phyloP scores from a whole-genome alignment of 2,329 filamentous ascomycete genomes.

The Passalora sequoiae region DNA sequence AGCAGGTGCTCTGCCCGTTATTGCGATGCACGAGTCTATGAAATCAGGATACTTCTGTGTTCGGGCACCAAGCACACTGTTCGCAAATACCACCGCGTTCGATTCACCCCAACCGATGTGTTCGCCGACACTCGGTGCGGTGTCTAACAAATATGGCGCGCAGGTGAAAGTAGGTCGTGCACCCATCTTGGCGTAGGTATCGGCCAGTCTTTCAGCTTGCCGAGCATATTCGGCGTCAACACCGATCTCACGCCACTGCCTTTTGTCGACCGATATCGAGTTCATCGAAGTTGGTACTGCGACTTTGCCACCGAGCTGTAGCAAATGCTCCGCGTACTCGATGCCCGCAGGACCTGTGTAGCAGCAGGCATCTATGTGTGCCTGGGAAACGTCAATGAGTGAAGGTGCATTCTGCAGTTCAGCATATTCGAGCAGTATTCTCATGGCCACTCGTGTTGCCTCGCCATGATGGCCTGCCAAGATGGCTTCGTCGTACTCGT shows the following conservation, averaged over 20 bases:
- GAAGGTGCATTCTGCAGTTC: conserved; percentile 31
- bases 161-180: conserved; percentile 42
- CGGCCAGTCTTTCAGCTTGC: conserved; percentile 34
- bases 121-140: conserved; percentile 35
- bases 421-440: conserved; percentile 38
- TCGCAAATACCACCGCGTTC: conserved; percentile 45
- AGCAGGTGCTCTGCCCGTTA: conserved; percentile 39
- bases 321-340: conserved; percentile 36
- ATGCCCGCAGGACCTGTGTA: conserved; percentile 41
- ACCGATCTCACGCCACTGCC: conserved; percentile 38
- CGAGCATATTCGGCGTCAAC: conserved; percentile 31
- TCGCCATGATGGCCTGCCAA: conserved; percentile 30
- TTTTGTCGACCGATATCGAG: conserved; percentile 42
- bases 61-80: conserved; percentile 43
- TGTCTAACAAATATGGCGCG: conserved; percentile 41
- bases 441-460: conserved; percentile 37
- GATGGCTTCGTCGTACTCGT: conserved; percentile 1
- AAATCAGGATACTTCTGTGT: conserved; percentile 47
- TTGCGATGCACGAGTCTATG: conserved; percentile 41
- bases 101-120: conserved; percentile 45
- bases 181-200: conserved; percentile 40
- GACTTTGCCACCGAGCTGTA: conserved; percentile 34
- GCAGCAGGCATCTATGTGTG: conserved; percentile 41
- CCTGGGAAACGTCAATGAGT: conserved; percentile 39
- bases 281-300: conserved; percentile 41